These are phyloP conservation scores for Hyphodiscus hymeniophilus DNA, from an alignment of 495 filamentous ascomycete species.

Conservation along the genomic window DNA sequence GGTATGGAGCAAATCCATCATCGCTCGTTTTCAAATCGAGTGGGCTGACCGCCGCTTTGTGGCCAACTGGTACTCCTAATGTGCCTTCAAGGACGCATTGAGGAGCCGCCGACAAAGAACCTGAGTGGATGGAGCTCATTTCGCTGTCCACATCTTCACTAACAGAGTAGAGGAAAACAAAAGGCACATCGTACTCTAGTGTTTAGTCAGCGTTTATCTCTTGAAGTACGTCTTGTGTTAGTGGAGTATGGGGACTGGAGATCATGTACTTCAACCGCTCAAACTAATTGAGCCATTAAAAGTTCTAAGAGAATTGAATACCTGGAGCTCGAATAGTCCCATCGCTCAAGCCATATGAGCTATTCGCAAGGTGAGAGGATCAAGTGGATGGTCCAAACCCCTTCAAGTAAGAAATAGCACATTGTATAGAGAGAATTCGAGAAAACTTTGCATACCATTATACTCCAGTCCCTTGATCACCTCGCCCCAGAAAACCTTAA, in stretches of 20 bases:
- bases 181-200: constrained; percentile 49
- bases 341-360: too few relatives aligned
- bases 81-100: constrained; percentile 52
- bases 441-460: constrained; percentile 29
- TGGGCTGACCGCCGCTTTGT: constrained; percentile 40
- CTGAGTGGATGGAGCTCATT: constrained; percentile 52
- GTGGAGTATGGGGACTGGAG: too few relatives aligned
- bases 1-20: constrained; percentile 56
- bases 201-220: constrained; percentile 1
- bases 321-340: too few relatives aligned
- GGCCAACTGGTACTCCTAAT: constrained; percentile 52
- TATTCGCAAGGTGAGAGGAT: too few relatives aligned
- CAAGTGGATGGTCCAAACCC: too few relatives aligned
- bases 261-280: too few relatives aligned
- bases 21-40: constrained; percentile 52
- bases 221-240: too few relatives aligned
- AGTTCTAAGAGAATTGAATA: too few relatives aligned
- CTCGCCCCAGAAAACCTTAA: constrained; percentile 53
- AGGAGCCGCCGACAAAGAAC: constrained; percentile 41
- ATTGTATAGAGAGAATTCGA: too few relatives aligned
- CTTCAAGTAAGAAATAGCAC: too few relatives aligned
- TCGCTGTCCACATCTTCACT: constrained; percentile 42
- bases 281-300: too few relatives aligned
- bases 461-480: constrained; percentile 48
- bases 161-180: constrained; percentile 56